Conservation (phyloP, 495 filamentous ascomycete species). For the Neurospora sp. region DNA sequence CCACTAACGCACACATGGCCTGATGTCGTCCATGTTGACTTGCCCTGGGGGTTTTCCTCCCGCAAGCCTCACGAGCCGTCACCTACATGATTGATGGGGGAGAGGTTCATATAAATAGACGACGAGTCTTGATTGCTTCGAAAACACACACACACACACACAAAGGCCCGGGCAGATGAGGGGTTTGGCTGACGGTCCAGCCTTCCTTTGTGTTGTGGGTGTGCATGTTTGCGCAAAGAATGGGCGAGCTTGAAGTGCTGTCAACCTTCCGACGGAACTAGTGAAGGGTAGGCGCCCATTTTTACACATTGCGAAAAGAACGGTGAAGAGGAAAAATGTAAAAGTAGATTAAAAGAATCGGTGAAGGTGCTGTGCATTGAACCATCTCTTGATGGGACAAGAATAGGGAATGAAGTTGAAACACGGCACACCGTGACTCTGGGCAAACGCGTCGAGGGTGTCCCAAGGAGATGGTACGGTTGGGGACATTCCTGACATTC, state of each 20-base stretch:
- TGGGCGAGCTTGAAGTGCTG: background rate
- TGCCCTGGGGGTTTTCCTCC: background rate
- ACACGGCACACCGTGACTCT: background rate
- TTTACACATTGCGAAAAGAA: background rate
- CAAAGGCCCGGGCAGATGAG: background rate
- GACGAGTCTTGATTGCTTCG: background rate
- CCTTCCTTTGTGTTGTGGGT: background rate
- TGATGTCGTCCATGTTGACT: background rate
- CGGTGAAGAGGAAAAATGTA: background rate
- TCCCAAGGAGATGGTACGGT: background rate
- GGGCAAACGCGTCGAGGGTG: background rate
- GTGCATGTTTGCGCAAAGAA: background rate
- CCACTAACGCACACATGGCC: background rate
- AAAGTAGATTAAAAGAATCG: background rate
- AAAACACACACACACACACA: background rate
- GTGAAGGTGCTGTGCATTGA: background rate
- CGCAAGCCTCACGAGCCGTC: background rate
- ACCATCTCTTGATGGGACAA: background rate
- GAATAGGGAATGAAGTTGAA: background rate
- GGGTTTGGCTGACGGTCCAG: background rate
- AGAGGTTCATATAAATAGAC: background rate
- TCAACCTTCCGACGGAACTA: background rate
- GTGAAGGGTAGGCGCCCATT: background rate
- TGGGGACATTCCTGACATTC: background rate
- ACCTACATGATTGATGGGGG: background rate